Conservation (phyloP, 768 basidiomycete species). For the Clitopilus hobsonii region DNA sequence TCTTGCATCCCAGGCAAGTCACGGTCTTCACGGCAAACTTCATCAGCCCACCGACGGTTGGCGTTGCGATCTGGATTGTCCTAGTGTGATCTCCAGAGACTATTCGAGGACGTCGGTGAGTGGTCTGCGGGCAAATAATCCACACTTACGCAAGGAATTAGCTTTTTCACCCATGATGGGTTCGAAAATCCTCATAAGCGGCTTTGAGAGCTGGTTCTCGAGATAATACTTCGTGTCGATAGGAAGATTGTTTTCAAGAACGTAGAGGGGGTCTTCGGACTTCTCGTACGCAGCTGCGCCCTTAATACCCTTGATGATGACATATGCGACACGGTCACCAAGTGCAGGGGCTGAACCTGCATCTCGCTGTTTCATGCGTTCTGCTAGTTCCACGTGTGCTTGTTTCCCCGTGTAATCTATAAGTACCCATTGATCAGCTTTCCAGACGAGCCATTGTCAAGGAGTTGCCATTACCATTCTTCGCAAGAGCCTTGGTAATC, state of each 20-base stretch:
- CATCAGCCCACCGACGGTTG: constrained; percentile 95
- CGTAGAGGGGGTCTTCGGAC: constrained; percentile 96
- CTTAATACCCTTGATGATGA: constrained; percentile 95
- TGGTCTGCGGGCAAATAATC: not conserved
- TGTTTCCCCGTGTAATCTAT: constrained; percentile 92
- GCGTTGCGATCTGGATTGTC: constrained; percentile 93
- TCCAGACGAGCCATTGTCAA: too few relatives aligned
- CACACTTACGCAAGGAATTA: constrained; percentile 63
- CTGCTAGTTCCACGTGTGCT: constrained; percentile 93
- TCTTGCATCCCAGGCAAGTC: constrained; percentile 95
- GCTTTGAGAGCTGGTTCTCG: constrained; percentile 96
- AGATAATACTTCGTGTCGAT: constrained; percentile 98
- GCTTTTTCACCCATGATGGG: constrained; percentile 95
- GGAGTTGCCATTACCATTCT: constrained; percentile 52
- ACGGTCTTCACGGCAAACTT: constrained; percentile 96
- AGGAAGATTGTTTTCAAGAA: constrained; percentile 95
- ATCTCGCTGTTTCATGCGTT: constrained; percentile 93
- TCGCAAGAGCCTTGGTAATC: constrained; percentile 95
- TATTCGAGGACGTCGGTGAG: constrained; percentile 7
- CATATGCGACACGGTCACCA: constrained; percentile 98
- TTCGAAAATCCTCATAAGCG: constrained; percentile 95
- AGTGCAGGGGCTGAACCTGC: constrained; percentile 96
- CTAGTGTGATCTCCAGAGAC: constrained; percentile 96
- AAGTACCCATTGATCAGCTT: not conserved
- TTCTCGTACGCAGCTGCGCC: constrained; percentile 98